Evolutionary conservation across 306 rosid species (phyloP), one percentile per base, ranked within the genome.

Genomic region (Arachis hypogaea): DNA sequence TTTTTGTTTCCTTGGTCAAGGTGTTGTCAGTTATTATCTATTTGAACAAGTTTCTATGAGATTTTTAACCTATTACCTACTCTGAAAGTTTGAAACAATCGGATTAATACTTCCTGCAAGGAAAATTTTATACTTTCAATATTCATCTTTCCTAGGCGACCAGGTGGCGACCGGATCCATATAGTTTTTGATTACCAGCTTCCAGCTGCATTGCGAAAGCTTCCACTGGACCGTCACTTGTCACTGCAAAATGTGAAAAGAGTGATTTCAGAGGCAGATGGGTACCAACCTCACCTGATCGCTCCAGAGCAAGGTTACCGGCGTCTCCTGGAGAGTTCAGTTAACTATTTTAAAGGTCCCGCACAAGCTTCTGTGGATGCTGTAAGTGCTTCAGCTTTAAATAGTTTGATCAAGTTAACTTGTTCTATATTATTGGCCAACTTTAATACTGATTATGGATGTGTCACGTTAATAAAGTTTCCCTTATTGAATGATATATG

Each of bases 361-460:
- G 93, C 99, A 4, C 96, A 94, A 86, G 96, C 97, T 73, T 92
- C 99, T 42, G 99, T 94, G 16, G 99, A 92, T 81, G 97, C 99
- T 71, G 99, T 94, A 82, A 81, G 91, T 75, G 55, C 63, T 73
- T 80, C 16, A 49, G 73, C 66, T 67, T 62, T 76, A 36, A 44
- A 22, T 45, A 40, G 58, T 66, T 68, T 46, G 54, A 46, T 56
- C 9, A 28, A 36, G 60, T 76, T 75, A 64, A 40, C 50, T 36
- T 62, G 16, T 28, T 65, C 28, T 0, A 28, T 33, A 30, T 16
- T 2, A 6, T 38, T 74, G 7, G 50, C 77, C 52, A 74, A 22
- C 55, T 58, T 71, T 59, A 1, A 12, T 52, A 22, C 51, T 46
- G 28, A 22, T 22, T 22, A 11, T 50, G 7, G 56, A 43, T 40